Evolutionary conservation across 129 eudicot genomes (phyloP).

Genomic region (Erigeron canadensis): DNA sequence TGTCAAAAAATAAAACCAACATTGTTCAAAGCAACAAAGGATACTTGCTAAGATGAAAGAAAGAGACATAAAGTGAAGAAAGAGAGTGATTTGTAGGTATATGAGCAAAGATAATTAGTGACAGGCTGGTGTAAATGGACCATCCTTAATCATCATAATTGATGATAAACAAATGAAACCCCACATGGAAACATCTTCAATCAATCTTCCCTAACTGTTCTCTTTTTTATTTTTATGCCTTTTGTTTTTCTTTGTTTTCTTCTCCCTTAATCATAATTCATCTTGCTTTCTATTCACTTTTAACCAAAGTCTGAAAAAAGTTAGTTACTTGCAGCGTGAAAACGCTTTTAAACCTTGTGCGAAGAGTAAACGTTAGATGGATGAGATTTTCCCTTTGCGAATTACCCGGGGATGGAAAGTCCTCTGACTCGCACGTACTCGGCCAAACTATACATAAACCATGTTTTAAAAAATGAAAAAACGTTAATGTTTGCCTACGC

Average conservation of each 20-base stretch:
- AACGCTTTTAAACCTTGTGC: too few species aligned
- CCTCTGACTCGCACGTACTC: too few species aligned
- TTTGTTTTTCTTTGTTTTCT: conserved; percentile 24
- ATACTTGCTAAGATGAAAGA: conserved; percentile 40
- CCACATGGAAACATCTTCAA: conserved; percentile 45
- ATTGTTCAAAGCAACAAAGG: conserved; percentile 11
- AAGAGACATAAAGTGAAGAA: conserved; percentile 40
- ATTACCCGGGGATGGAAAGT: too few species aligned
- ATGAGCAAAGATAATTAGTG: conserved; percentile 34
- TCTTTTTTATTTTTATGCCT: conserved; percentile 26
- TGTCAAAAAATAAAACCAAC: not conserved
- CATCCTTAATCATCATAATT: conserved; percentile 43
- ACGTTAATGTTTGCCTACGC: not conserved
- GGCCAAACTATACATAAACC: not conserved
- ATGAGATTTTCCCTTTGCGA: not conserved
- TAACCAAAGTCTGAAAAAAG: conserved; percentile 19
- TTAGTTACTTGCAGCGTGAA: not conserved
- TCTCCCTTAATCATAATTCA: conserved; percentile 32
- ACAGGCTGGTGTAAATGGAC: conserved; percentile 46
- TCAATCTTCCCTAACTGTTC: conserved; percentile 37
- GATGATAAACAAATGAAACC: conserved; percentile 40
- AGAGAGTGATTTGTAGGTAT: conserved; percentile 45
- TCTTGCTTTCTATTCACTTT: conserved; percentile 20
- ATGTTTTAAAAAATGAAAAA: not conserved
- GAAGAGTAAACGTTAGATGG: too few species aligned